Evolutionary conservation across 139 green algal species (phyloP).

Genomic region (Nannochloris sp.): DNA sequence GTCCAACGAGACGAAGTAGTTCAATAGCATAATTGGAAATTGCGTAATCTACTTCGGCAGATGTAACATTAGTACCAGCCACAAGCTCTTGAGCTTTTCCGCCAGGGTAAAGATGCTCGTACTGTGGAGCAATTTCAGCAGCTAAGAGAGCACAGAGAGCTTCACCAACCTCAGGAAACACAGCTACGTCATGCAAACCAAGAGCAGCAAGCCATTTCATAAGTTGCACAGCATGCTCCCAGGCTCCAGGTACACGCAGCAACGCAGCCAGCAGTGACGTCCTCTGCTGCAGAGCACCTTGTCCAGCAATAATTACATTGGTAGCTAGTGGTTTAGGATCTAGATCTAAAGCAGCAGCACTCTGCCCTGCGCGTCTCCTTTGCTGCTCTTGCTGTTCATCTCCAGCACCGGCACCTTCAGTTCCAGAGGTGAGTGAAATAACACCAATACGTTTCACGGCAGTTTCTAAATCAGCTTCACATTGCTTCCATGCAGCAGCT

Average conservation of each 20-base stretch:
- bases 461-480: conserved; percentile 19
- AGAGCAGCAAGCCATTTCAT: conserved; percentile 26
- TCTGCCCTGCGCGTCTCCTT: conserved; percentile 4
- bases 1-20: conserved; percentile 25
- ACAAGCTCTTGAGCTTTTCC: not conserved
- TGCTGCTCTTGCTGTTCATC: not conserved
- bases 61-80: not conserved
- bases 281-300: conserved; percentile 31
- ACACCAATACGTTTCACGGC: conserved; percentile 51
- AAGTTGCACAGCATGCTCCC: conserved; percentile 24
- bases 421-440: conserved; percentile 36
- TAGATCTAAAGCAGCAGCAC: conserved; percentile 40
- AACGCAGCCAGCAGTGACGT: conserved; percentile 47
- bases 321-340: conserved; percentile 17
- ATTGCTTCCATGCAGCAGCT: conserved; percentile 8
- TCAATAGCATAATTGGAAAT: conserved; percentile 4
- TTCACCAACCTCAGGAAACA: conserved; percentile 26
- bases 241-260: conserved; percentile 36
- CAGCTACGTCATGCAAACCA: conserved; percentile 31
- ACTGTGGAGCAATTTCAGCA: not conserved
- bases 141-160: conserved; percentile 29
- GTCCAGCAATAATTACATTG: conserved; percentile 2
- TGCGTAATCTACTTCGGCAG: not conserved
- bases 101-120: not conserved
- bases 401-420: not conserved